A percentile compares a stretch with the other conserved stretches of the same genome.
Conservation (phyloP, 1,139 yeast species). For the Magnusiomyces suaveolens region DNA sequence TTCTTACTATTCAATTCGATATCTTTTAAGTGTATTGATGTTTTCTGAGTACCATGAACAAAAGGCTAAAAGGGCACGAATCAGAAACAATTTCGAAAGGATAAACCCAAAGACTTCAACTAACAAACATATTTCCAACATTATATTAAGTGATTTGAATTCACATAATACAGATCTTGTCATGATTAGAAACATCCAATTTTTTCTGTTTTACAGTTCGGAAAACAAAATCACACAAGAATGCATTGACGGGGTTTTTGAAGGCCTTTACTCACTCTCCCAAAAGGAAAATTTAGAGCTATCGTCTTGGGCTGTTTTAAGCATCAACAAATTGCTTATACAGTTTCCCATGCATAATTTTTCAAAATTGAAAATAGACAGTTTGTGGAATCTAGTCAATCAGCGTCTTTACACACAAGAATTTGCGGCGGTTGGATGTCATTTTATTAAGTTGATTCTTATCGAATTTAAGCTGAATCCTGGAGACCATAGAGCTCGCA, state of each 20-base stretch:
- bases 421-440: constrained; percentile 3
- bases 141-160: background rate
- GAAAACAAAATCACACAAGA: background rate
- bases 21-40: background rate
- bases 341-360: background rate
- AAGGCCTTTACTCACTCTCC: background rate
- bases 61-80: background rate
- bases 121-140: background rate
- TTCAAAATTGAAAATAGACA: background rate
- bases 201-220: constrained; percentile 1
- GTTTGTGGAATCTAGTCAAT: background rate
- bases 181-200: background rate
- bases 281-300: background rate
- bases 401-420: constrained; percentile 4
- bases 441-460: background rate
- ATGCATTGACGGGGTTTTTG: background rate
- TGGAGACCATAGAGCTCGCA: background rate
- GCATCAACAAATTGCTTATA: background rate
- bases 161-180: background rate
- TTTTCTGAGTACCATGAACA: background rate
- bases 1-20: background rate
- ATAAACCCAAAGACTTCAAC: background rate
- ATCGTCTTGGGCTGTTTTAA: constrained; percentile 2
- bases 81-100: no score
- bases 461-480: background rate